Evolutionary conservation across 2,329 filamentous ascomycete genomes (phyloP), one percentile per base, ranked within the genome.

Genomic region (Harringtonia aguacate): DNA sequence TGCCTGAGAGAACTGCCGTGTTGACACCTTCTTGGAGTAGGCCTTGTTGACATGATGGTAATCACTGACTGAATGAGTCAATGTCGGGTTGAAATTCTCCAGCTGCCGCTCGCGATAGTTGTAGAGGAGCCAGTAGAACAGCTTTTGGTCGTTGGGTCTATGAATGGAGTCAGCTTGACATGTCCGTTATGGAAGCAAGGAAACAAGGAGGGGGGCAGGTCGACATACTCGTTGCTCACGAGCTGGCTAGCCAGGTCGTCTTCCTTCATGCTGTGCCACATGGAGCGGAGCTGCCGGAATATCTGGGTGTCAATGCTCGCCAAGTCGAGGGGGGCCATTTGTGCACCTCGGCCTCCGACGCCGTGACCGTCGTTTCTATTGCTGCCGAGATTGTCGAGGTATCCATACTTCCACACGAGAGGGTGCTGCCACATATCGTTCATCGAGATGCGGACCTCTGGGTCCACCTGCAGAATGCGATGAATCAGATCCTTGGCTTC

Each of bases 201-300:
- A 14, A 21, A 13, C 15, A 7, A 22, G 20, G 10, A 18, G 7
- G 33, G 9, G n/a, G n/a, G n/a, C n/a, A n/a, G n/a, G n/a, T n/a
- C n/a, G n/a, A 70, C 79, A 62, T 67, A 84, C 78, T 79, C 74
- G 28, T 76, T 64, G 50, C 67, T 76, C 13, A 73, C 63, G n/a
- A 97, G 69, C 55, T 79, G 82, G 44, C 77, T 68, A 21, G 83
- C 72, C 20, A 97, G 64, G 17, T 81, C 73, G 24, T 83, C 75
- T 52, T 90, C 84, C 29, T 77, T 77, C 51, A 86, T 83, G 53
- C 81, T 84, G 65, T 97, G 89, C 89, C 88, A 97, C 55, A 97
- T 73, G 3, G 88, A 90, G 47, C 84, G 83, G 50, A 98, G 70
- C 60, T 94, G 90, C 35, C 88, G 78, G 39, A 97, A 64, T 24